Conservation (phyloP, 139 green algal genomes). For the Chlamydomonas eustigma region DNA sequence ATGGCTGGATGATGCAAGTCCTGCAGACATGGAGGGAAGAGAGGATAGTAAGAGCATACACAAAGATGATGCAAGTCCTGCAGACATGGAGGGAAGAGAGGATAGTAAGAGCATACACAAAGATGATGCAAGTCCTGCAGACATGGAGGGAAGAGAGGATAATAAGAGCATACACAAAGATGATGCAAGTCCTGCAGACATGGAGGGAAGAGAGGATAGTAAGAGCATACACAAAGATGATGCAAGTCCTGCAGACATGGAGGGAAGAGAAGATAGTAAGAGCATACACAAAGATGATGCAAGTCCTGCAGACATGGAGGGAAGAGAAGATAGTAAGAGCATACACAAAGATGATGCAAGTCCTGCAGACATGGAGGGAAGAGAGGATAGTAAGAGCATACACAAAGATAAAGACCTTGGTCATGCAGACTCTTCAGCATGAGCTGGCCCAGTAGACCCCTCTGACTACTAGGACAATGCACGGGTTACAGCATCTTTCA, state of each 20-base stretch:
- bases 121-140: neutral
- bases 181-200: neutral
- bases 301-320: neutral
- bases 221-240: neutral
- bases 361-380: neutral
- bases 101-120: neutral
- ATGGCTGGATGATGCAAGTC: conserved; percentile 88
- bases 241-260: neutral
- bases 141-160: neutral
- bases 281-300: neutral
- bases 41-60: conserved; percentile 12
- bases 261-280: neutral
- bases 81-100: neutral
- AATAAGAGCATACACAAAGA: neutral
- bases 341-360: neutral
- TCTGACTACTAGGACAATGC: too few species aligned
- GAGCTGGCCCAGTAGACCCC: too few species aligned
- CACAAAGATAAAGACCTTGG: neutral
- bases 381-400: neutral
- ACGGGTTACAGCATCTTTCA: too few species aligned
- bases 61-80: neutral
- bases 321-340: neutral
- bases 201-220: neutral
- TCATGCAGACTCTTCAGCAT: too few species aligned
- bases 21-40: conserved; percentile 3